A percentile compares a stretch with the other conserved stretches of the same genome.
These are phyloP conservation scores for Myxozyma neotropica DNA, from an alignment of 805 yeast genomes.

Conservation along the genomic window DNA sequence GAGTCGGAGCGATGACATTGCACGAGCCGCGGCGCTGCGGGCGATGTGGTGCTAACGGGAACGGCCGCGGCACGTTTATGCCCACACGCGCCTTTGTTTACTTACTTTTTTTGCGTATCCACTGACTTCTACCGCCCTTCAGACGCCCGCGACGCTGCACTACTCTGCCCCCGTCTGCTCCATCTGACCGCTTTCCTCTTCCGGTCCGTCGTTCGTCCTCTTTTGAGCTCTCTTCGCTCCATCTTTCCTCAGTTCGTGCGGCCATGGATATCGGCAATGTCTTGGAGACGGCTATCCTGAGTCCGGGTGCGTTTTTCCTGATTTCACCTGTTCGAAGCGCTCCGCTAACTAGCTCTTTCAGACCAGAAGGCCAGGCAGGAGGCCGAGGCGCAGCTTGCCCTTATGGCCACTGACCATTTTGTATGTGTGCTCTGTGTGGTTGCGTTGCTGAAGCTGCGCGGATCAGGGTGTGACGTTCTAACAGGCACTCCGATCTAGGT, in stretches of 20 bases:
- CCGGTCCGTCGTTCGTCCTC: not conserved
- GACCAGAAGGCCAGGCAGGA: conserved; percentile 67
- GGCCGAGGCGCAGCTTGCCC: conserved; percentile 76
- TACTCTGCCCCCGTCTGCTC: not conserved
- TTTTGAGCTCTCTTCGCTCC: not conserved
- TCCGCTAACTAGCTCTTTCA: not conserved
- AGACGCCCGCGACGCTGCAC: not conserved
- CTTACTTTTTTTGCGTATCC: conserved; percentile 4
- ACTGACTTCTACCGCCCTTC: not conserved
- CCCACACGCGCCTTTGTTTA: conserved; percentile 16
- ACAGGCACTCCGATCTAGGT: conserved; percentile 18
- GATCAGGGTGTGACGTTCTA: not conserved
- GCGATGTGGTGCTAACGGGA: no score
- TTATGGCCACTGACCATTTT: conserved; percentile 74
- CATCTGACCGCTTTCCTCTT: no score
- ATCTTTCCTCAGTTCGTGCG: not conserved
- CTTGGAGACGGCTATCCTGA: conserved; percentile 77
- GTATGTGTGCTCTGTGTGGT: no score
- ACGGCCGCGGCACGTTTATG: no score
- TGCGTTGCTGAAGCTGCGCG: not conserved
- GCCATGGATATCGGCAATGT: conserved; percentile 66
- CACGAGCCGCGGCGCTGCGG: no score
- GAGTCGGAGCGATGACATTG: not conserved
- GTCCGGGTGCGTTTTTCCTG: conserved; percentile 47
- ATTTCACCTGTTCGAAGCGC: not conserved